Evolutionary conservation across 2,329 filamentous ascomycete genomes (phyloP), one percentile per base, ranked within the genome.

Genomic region (Fusarium sambucinum): DNA sequence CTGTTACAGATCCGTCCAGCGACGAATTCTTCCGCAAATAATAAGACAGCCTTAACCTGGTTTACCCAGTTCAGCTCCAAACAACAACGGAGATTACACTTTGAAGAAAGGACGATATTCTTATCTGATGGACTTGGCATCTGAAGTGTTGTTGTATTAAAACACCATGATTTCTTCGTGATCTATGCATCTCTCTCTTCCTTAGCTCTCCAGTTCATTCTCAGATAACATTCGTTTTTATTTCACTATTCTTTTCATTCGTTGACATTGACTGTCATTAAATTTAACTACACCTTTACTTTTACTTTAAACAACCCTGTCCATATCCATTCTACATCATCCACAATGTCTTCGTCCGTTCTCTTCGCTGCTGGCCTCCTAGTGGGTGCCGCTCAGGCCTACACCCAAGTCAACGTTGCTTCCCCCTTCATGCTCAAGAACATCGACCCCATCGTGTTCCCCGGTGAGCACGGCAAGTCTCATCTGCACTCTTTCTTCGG

Each of bases 401-500:
- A 72, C 37, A 72, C 69, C 8, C 56, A 62, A 16, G 66, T 70
- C 66, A 71, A 70, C 17, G 37, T 40, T 14, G 55, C 45, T 3
- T 25, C 57, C 9, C 72, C 72, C 45, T 75, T 78, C 42, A 76
- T 78, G 72, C 66, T 73, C 60, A 78, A 78, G 68, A 78, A 77
- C 57, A 74, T 78, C 19, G 74, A 78, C 29, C 76, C 76, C 3
- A 77, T 78, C 25, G 71, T 77, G 23, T 77, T 73, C 52, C 76
- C 77, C 1, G 74, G 77, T 12, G 50, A 73, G 57, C 73, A 79
- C 52, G 52, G 45, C 47, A 74, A 73, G 68, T 77, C 76, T 16
- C 77, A 79, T 44, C 37, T 79, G 58, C 77, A 79, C 69, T 76
- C 75, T 12, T 79, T 77, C 67, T 79, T 79, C 60, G 78, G 78